Evolutionary conservation across 768 basidiomycete genomes (phyloP), one percentile per base, ranked within the genome.

Genomic region (Pholiota molesta): DNA sequence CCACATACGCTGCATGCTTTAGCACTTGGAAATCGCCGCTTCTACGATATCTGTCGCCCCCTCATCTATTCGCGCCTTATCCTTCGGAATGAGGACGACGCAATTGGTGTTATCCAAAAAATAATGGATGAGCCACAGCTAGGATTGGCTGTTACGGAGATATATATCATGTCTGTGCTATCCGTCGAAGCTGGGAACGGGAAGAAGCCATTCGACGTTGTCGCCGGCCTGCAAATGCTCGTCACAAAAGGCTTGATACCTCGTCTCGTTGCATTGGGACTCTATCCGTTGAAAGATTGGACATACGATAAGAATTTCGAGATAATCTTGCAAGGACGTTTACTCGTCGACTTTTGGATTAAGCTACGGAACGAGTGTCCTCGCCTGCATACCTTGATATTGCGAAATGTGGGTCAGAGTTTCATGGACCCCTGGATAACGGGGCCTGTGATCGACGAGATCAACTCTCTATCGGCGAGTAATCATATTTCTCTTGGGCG

Each of bases 101-200:
- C 61, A 10, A 23, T 60, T 2, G 7, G 9, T 6, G 37, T 63
- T 6, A 1, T 66, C 2, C 51, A 60, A 44, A 56, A 42, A n/a
- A 6, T 63, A 9, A 21, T 59, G 11, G 57, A 31, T 4, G 62
- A 59, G 8, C 52, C 51, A 3, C 26, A 55, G 10, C 40, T 59
- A 2, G 62, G 57, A 23, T 1, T 26, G 8, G n/a, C 31, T 23
- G 57, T 63, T 14, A 37, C 42, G 9, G 57, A 59, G 11, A 29
- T 63, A n/a, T 51, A 59, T 14, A 55, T 63, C 16, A 37, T 59
- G 53, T 47, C 57, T n/a, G 21, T 49, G 17, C 23, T 63, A 16
- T 55, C 57, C 5, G 14, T 35, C 3, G 52, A 26, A 10, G 31
- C 40, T 11, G 13, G 42, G 2, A 54, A 47, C 3, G 56, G 33